Conservation (phyloP, 2,329 filamentous ascomycete species). For the Beauveria sp. region DNA sequence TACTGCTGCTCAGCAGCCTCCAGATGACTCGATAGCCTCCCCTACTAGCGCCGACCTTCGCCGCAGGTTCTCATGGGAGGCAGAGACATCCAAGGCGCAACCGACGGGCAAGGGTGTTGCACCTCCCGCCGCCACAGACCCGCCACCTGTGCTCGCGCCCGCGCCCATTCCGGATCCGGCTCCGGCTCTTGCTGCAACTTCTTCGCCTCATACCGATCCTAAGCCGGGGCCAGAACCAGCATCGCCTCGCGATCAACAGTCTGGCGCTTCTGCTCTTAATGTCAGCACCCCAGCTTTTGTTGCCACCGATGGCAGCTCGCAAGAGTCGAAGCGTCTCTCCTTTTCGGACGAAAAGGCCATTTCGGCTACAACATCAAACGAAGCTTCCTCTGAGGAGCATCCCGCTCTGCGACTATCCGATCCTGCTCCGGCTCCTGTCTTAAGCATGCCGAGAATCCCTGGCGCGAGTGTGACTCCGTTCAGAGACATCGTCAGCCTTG, state of each 20-base stretch:
- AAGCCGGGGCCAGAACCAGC: neutral
- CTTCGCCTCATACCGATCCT: neutral
- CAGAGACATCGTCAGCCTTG: constrained; percentile 68
- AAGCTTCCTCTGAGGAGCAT: constrained; percentile 31
- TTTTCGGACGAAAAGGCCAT: constrained; percentile 38
- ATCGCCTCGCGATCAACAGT: constrained; percentile 10
- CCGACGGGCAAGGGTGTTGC: neutral
- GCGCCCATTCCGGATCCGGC: neutral
- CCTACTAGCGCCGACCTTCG: constrained; percentile 13
- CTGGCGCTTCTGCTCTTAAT: neutral
- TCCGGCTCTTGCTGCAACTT: neutral
- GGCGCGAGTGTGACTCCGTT: constrained; percentile 34
- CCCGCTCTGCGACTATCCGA: constrained; percentile 20
- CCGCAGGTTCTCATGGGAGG: constrained; percentile 33
- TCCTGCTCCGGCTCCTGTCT: constrained; percentile 12
- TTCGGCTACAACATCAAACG: constrained; percentile 25
- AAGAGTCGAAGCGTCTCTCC: constrained; percentile 26
- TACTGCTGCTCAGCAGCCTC: neutral
- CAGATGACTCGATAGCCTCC: neutral
- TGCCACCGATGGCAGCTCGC: neutral
- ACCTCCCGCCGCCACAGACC: neutral
- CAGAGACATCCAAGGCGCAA: constrained; percentile 11
- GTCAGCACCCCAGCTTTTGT: neutral
- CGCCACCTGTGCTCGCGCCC: neutral
- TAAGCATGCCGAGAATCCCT: constrained; percentile 6